A percentile compares a stretch with the other conserved stretches of the same genome.
Evolutionary conservation across 2,329 filamentous ascomycete species (phyloP).

Genomic region (Phoma sp.): DNA sequence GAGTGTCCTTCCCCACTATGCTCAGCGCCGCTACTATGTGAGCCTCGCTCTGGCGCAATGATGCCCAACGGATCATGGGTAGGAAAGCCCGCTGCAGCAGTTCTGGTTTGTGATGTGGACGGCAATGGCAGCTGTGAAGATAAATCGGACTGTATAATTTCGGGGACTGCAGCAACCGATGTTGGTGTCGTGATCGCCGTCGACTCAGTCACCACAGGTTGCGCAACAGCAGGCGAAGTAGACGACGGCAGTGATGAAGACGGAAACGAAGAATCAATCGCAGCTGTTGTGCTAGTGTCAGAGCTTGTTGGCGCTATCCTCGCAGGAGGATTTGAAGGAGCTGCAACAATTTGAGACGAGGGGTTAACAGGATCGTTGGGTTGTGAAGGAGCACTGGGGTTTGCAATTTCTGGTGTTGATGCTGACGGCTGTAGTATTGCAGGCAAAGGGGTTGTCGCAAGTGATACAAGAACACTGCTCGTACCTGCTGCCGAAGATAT

Average conservation of each 20-base stretch:
- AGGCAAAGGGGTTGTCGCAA: conserved; percentile 27
- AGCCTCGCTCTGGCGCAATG: conserved; percentile 34
- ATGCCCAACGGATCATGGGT: conserved; percentile 36
- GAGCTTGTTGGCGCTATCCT: conserved; percentile 35
- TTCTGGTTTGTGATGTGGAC: conserved; percentile 23
- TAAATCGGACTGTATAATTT: conserved; percentile 17
- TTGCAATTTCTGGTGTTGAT: conserved; percentile 21
- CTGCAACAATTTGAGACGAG: conserved; percentile 15
- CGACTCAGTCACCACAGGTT: conserved; percentile 8
- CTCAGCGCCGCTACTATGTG: conserved; percentile 13
- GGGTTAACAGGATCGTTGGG: conserved; percentile 16
- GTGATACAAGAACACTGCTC: conserved; percentile 38
- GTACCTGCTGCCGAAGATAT: conserved; percentile 44
- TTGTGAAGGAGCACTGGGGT: conserved; percentile 9
- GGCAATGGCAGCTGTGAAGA: conserved; percentile 17
- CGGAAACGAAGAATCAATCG: background rate
- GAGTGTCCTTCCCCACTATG: conserved; percentile 23
- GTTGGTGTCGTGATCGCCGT: conserved; percentile 4
- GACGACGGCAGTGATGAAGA: background rate
- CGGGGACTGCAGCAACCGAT: conserved; percentile 21
- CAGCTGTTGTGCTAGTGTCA: conserved; percentile 38
- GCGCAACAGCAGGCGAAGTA: conserved; percentile 10
- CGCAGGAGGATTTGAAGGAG: conserved; percentile 17
- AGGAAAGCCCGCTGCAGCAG: conserved; percentile 22
- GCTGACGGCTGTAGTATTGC: conserved; percentile 28